Conservation (phyloP, 371 early-diverging fungal species). For the Umbelopsis sp. region DNA sequence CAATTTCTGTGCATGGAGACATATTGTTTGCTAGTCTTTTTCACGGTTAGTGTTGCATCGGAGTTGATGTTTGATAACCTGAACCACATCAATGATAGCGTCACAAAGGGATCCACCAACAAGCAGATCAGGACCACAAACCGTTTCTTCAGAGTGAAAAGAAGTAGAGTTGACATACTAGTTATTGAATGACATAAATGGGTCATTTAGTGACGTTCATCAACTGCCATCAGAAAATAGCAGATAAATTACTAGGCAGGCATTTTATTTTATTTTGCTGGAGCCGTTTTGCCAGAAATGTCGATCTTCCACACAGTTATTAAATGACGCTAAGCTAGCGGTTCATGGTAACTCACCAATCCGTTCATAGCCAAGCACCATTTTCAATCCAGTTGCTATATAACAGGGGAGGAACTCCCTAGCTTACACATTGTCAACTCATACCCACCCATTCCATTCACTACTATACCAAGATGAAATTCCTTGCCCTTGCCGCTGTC, state of each 20-base stretch:
- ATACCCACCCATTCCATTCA: constrained; percentile 17
- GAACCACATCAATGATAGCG: not conserved
- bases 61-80: constrained; percentile 4
- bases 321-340: constrained; percentile 8
- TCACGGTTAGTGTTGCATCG: not conserved
- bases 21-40: not conserved
- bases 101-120: no score
- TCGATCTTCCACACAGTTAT: not conserved
- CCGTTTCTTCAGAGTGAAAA: not conserved
- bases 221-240: no score
- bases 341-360: not conserved
- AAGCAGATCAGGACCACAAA: not conserved
- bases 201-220: not conserved
- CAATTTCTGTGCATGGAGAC: constrained; percentile 2
- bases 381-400: not conserved
- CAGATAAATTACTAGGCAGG: not conserved
- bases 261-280: not conserved
- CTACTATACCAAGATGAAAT: constrained; percentile 13
- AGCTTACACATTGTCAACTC: not conserved
- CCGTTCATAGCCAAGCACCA: constrained; percentile 13
- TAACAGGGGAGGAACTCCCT: not conserved
- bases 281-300: constrained; percentile 9
- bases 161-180: not conserved
- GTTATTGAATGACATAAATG: not conserved
- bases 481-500: constrained; percentile 13